These are phyloP conservation scores for Tolypocladium album DNA, from an alignment of 2,329 filamentous ascomycete species.

Conservation along the genomic window DNA sequence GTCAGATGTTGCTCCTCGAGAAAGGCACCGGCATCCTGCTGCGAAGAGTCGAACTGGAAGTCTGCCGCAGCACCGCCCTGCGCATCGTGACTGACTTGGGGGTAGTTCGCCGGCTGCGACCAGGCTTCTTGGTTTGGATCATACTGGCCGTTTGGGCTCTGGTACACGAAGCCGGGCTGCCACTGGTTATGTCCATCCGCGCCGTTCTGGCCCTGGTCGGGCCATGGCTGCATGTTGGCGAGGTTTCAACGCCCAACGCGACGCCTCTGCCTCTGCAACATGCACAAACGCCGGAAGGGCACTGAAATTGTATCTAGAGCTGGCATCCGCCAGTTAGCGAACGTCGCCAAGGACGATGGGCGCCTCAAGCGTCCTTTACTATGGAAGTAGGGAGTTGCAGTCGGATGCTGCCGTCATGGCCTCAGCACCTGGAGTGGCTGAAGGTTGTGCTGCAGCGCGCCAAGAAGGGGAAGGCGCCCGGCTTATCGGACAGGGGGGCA, in stretches of 20 bases:
- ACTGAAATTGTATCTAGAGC: conserved; percentile 11
- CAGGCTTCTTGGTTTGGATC: conserved; percentile 25
- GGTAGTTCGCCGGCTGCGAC: conserved; percentile 21
- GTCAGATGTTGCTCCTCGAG: conserved; percentile 16
- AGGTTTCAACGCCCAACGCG: conserved; percentile 7
- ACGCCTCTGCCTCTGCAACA: conserved; percentile 6
- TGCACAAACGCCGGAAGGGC: conserved; percentile 9
- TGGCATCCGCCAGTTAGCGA: conserved; percentile 19
- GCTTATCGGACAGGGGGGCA: not conserved
- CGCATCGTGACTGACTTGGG: conserved; percentile 15
- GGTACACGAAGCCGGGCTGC: conserved; percentile 22
- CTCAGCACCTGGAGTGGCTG: not conserved
- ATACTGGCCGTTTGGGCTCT: conserved; percentile 23
- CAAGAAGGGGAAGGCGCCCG: not conserved
- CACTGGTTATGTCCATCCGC: conserved; percentile 23
- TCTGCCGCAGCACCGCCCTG: conserved; percentile 19
- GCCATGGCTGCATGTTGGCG: conserved; percentile 29
- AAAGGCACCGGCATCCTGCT: conserved; percentile 21
- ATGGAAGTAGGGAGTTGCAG: not conserved
- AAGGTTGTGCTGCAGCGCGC: not conserved
- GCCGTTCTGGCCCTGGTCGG: conserved; percentile 24
- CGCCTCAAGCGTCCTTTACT: not conserved
- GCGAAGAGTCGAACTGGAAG: conserved; percentile 21
- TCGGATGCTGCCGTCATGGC: not conserved
- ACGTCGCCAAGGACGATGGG: conserved; percentile 6